Base-by-base conservation (phyloP, 805 yeast genomes). In the Candida peoriensis region DNA sequence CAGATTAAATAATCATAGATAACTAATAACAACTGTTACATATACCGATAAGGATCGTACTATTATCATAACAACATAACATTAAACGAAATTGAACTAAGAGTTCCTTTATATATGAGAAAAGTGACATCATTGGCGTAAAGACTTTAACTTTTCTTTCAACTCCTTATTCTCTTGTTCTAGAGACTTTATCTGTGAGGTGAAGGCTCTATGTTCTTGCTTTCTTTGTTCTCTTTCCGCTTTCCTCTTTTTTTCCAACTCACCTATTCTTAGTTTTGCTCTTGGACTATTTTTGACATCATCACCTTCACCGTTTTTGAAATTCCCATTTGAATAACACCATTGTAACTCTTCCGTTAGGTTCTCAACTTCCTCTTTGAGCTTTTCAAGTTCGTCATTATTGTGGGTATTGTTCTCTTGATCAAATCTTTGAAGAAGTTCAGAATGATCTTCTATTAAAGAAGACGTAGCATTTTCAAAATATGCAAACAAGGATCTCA, bases 151-250 rank as follows among this genome's bases (percentile, higher is more conserved):
- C 30, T 48, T 52, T 15, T 51, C 56, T 26, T 57, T 52, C 12
- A 78, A 47, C 14, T 58, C 51, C 13, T 53, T 56, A 47, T 76
- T 78, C 44, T 81, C 87, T 21, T 48, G 38, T 42, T 80, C 86
- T 22, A 81, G 50, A 36, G 73, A 77, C 14, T 54, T 50, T 5
- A 80, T 64, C 28, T 81, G 57, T 29, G 58, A 55, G 31, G 68
- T 64, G 3, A 82, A 74, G 24, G 79, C 78, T 24, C 66, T 66
- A 34, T 68, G 66, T 44, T 82, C 89, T 36, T 76, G 64, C 15
- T 72, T 72, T 20, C 88, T 58, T 14, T 82, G 72, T 53, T 82
- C 93, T 41, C 87, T 63, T 42, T 83, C 89, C 6, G 77, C 66
- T 47, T 78, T 76, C 81, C 85, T 79, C 47, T 80, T 66, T 42